phyloP scores from a whole-genome alignment of 805 yeast species.

The Saccharomycopsis schoenii region DNA sequence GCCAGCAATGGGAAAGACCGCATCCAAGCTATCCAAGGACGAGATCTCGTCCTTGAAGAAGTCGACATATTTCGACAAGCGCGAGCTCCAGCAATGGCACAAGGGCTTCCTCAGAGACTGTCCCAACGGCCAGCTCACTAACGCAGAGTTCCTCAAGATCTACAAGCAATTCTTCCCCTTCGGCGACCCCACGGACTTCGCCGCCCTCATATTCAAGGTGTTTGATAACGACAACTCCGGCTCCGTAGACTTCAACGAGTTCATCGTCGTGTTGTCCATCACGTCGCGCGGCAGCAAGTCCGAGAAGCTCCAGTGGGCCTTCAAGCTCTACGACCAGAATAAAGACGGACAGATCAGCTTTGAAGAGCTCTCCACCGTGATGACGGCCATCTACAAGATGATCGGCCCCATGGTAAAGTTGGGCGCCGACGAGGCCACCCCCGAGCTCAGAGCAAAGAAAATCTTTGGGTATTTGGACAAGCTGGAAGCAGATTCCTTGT shows the following conservation, averaged over 20 bases:
- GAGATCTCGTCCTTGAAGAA: slow-evolving; percentile 74
- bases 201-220: slow-evolving; percentile 77
- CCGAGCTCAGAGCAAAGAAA: slow-evolving; percentile 77
- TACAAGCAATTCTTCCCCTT: slow-evolving; percentile 97
- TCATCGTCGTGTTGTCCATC: slow-evolving; percentile 76
- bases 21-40: slow-evolving; percentile 84
- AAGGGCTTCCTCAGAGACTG: slow-evolving; percentile 93
- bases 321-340: slow-evolving; percentile 76
- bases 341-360: slow-evolving; percentile 67
- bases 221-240: slow-evolving; percentile 80
- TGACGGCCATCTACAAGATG: slow-evolving; percentile 84
- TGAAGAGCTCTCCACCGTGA: slow-evolving; percentile 71
- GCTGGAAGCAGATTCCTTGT: slow-evolving; percentile 56
- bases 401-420: slow-evolving; percentile 87
- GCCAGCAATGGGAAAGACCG: slow-evolving; percentile 77
- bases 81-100: slow-evolving; percentile 97
- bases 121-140: slow-evolving; percentile 79
- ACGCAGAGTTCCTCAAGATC: slow-evolving; percentile 81
- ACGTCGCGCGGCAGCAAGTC: slow-evolving; percentile 79
- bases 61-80: slow-evolving; percentile 83
- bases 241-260: slow-evolving; percentile 82
- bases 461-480: slow-evolving; percentile 69
- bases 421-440: slow-evolving; percentile 84
- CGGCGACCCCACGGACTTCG: slow-evolving; percentile 91
- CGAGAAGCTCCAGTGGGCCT: slow-evolving; percentile 85